These are phyloP conservation scores for Sugiyamaella valdiviana DNA, from an alignment of 805 yeast species.

Conservation along the genomic window DNA sequence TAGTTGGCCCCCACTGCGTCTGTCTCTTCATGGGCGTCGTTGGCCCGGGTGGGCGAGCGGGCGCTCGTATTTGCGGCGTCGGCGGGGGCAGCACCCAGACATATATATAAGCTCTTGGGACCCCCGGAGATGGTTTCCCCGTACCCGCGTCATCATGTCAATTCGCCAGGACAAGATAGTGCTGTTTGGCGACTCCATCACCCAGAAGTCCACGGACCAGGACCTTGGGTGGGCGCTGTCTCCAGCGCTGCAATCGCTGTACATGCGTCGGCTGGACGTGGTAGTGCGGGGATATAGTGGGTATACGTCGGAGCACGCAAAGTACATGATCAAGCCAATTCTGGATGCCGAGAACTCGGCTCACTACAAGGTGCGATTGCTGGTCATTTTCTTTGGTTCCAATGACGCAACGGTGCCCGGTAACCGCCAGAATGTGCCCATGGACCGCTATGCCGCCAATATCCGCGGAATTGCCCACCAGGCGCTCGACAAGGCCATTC, in stretches of 20 bases:
- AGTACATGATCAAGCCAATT: constrained; percentile 44
- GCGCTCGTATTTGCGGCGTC: neutral
- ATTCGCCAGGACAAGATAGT: constrained; percentile 39
- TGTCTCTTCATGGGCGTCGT: neutral
- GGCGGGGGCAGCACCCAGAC: neutral
- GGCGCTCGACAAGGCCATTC: constrained; percentile 40
- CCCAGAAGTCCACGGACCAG: constrained; percentile 46
- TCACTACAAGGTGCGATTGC: constrained; percentile 31
- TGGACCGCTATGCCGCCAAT: constrained; percentile 47
- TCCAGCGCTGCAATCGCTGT: constrained; percentile 41
- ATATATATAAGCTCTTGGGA: neutral
- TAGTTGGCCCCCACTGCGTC: neutral
- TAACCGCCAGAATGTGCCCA: constrained; percentile 42
- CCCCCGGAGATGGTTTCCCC: neutral
- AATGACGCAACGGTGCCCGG: constrained; percentile 57
- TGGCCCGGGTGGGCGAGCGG: neutral
- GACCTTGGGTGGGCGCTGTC: constrained; percentile 43
- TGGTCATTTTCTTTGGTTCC: constrained; percentile 71
- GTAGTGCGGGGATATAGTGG: constrained; percentile 74
- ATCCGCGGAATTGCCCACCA: constrained; percentile 38
- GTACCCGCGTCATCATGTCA: constrained; percentile 1
- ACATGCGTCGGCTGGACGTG: constrained; percentile 59
- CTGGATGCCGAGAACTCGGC: constrained; percentile 44
- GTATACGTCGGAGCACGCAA: constrained; percentile 60
- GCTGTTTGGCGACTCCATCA: constrained; percentile 67